A percentile compares a stretch with the other conserved stretches of the same genome.
phyloP scores from a whole-genome alignment of 495 filamentous ascomycete species.

The Amniculicola lignicola region DNA sequence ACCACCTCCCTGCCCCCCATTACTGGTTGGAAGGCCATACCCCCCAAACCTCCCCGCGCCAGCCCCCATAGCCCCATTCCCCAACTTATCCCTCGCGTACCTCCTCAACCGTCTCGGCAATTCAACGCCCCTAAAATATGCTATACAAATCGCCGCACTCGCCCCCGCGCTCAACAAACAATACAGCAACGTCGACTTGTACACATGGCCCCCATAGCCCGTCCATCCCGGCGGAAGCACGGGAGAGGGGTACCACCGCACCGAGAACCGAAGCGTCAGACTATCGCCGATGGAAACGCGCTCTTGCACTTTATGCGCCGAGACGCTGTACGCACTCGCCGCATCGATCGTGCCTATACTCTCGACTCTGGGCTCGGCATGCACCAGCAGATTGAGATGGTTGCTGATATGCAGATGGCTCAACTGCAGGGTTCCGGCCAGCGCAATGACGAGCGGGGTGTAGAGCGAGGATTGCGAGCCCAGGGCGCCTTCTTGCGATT shows the following conservation, averaged over 20 bases:
- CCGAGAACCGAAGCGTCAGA: slow-evolving; percentile 72
- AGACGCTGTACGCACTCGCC: slow-evolving; percentile 80
- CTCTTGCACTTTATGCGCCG: slow-evolving; percentile 54
- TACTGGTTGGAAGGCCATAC: slow-evolving; percentile 40
- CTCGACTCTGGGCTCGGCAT: slow-evolving; percentile 56
- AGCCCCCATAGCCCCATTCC: slow-evolving; percentile 14
- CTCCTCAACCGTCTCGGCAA: slow-evolving; percentile 50
- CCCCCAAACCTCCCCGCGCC: slow-evolving; percentile 34
- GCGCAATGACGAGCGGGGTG: slow-evolving; percentile 72
- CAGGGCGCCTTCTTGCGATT: slow-evolving; percentile 34
- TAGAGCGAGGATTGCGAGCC: slow-evolving; percentile 48
- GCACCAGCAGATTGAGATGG: slow-evolving; percentile 79
- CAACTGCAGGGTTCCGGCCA: slow-evolving; percentile 83
- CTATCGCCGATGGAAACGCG: slow-evolving; percentile 84
- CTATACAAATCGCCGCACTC: slow-evolving; percentile 51
- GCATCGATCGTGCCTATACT: slow-evolving; percentile 71
- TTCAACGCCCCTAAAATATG: slow-evolving; percentile 63
- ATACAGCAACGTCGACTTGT: slow-evolving; percentile 64
- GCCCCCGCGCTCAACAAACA: slow-evolving; percentile 57
- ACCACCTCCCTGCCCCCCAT: slow-evolving; percentile 20
- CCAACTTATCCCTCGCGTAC: slow-evolving; percentile 42
- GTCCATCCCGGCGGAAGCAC: slow-evolving; percentile 53
- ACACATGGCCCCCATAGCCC: slow-evolving; percentile 65
- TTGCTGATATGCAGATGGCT: slow-evolving; percentile 90
- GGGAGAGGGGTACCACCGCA: slow-evolving; percentile 82